These are phyloP conservation scores for Sporobolomyces roseus DNA, from an alignment of 768 basidiomycete species.

Conservation along the genomic window DNA sequence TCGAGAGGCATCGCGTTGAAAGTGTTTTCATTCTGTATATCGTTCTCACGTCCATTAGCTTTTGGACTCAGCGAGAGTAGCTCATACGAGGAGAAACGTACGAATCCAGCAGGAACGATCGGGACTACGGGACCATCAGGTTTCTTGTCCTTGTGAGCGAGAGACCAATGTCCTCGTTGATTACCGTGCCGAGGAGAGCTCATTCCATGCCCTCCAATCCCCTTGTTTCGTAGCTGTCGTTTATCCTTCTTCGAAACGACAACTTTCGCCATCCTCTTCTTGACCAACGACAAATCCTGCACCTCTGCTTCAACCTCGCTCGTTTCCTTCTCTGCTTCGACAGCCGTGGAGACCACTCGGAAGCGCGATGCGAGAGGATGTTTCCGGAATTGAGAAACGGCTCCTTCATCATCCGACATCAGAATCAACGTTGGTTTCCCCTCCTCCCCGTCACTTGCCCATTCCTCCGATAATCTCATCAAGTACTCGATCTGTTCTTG, in stretches of 20 bases:
- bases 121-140: not conserved
- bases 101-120: constrained; percentile 12
- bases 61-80: not conserved
- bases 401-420: constrained; percentile 32
- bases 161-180: too few relatives aligned
- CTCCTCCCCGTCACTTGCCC: not conserved
- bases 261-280: not conserved
- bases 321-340: not conserved
- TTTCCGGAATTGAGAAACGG: constrained; percentile 13
- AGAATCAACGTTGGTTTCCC: constrained; percentile 17
- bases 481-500: not conserved
- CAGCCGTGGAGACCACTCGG: constrained; percentile 17
- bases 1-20: constrained; percentile 36
- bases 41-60: not conserved
- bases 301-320: not conserved
- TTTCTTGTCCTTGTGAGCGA: not conserved
- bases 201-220: not conserved
- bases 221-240: not conserved
- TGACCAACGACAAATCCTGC: not conserved
- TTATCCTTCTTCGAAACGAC: not conserved
- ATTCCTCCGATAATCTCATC: not conserved
- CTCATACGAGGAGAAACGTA: not conserved
- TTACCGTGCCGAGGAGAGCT: too few relatives aligned
- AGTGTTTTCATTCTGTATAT: constrained; percentile 33
- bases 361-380: constrained; percentile 18